phyloP scores from a whole-genome alignment of 2,329 filamentous ascomycete species.

The Geosmithia putterillii region DNA sequence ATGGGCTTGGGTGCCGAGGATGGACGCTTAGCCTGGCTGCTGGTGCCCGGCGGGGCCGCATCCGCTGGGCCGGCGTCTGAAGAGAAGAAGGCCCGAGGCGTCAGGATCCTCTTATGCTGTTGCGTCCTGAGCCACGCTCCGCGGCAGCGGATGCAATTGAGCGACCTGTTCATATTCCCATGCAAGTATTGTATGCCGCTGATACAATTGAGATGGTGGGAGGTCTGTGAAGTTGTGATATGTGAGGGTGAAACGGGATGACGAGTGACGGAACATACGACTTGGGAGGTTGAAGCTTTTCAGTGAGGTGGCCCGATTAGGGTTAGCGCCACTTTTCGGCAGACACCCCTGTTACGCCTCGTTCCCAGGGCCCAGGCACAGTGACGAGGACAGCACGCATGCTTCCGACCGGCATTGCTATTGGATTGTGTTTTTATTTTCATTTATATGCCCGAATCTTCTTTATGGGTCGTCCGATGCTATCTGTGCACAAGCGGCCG shows the following conservation, averaged over 20 bases:
- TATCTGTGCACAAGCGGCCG: neutral
- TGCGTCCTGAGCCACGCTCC: neutral
- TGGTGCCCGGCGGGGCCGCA: neutral
- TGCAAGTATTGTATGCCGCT: neutral
- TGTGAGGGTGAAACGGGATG: too few relatives aligned
- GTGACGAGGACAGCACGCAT: too few relatives aligned
- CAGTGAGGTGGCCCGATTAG: neutral
- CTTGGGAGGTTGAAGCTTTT: neutral
- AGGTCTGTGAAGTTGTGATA: neutral
- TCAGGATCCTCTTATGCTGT: neutral
- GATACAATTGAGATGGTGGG: neutral
- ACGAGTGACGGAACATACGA: neutral
- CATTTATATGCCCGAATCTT: neutral
- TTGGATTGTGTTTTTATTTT: neutral
- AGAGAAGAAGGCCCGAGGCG: neutral
- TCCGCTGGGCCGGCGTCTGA: constrained; percentile 5
- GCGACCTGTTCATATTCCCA: constrained; percentile 1
- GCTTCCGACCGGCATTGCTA: neutral
- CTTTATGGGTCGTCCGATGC: neutral
- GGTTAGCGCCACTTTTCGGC: neutral
- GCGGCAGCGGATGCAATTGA: constrained; percentile 3
- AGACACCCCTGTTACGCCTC: neutral
- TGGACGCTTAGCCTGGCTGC: constrained; percentile 32
- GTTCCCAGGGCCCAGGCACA: too few relatives aligned
- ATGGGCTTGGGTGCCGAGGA: constrained; percentile 66